These are phyloP conservation scores for Trichoderma hamatum DNA, from an alignment of 2,329 filamentous ascomycete species.

Conservation along the genomic window DNA sequence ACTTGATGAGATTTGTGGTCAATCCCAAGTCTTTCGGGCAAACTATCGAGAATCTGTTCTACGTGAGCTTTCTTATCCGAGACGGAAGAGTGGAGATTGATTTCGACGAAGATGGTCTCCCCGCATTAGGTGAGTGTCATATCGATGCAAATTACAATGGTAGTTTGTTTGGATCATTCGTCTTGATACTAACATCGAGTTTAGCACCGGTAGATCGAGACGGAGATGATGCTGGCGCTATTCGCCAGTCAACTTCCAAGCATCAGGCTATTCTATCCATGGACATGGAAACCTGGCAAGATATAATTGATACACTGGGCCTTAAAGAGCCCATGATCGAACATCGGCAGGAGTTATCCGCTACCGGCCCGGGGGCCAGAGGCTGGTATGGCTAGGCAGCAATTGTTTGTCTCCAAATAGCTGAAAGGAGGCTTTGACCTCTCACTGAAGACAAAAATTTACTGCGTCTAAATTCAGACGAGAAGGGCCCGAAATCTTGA, in stretches of 20 bases:
- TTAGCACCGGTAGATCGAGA: constrained; percentile 45
- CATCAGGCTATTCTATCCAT: constrained; percentile 89
- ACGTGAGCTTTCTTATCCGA: constrained; percentile 89
- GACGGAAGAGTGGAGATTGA: constrained; percentile 79
- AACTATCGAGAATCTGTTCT: constrained; percentile 96
- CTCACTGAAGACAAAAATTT: background rate
- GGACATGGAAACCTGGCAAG: constrained; percentile 81
- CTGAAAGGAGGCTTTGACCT: background rate
- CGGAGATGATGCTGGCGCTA: constrained; percentile 50
- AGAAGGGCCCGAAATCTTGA: background rate
- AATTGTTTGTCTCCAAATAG: background rate
- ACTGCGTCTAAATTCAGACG: background rate
- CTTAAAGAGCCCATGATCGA: constrained; percentile 82
- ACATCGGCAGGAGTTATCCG: constrained; percentile 68
- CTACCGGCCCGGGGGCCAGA: constrained; percentile 55
- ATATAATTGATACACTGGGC: constrained; percentile 73
- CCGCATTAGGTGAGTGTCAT: constrained; percentile 71
- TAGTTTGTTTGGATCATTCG: background rate
- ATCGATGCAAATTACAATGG: background rate
- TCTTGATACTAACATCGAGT: constrained; percentile 30
- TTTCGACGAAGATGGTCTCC: constrained; percentile 72
- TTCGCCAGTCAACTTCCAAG: constrained; percentile 60
- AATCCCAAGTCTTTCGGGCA: constrained; percentile 92
- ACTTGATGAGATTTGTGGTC: constrained; percentile 83
- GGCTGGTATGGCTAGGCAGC: constrained; percentile 66